phyloP scores from a whole-genome alignment of 2,329 filamentous ascomycete genomes.

The Xylaria sp. region DNA sequence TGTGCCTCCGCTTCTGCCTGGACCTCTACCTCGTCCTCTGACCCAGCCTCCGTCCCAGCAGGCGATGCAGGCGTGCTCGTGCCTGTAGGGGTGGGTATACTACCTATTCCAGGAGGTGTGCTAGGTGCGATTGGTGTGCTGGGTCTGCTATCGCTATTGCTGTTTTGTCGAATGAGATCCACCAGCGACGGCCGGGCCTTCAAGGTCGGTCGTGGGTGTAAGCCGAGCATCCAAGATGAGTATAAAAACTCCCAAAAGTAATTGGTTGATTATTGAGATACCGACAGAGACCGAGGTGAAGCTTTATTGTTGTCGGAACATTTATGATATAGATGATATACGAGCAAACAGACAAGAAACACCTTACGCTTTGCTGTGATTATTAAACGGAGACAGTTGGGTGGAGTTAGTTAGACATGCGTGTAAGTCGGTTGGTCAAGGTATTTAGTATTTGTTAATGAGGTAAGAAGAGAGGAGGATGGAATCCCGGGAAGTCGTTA shows the following conservation, averaged over 20 bases:
- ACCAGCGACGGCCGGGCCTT: conserved; percentile 65
- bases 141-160: conserved; percentile 37
- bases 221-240: conserved; percentile 57
- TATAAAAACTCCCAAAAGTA: background rate
- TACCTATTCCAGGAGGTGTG: conserved; percentile 28
- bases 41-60: conserved; percentile 26
- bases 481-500: conserved; percentile 20
- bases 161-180: conserved; percentile 57
- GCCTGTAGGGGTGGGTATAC: conserved; percentile 36
- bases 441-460: conserved; percentile 8
- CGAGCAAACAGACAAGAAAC: background rate
- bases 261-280: conserved; percentile 29
- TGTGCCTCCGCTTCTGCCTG: background rate
- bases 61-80: conserved; percentile 42
- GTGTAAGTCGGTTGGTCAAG: background rate
- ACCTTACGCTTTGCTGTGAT: background rate
- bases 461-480: conserved; percentile 25
- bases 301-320: background rate
- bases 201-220: conserved; percentile 58
- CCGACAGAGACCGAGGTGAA: background rate
- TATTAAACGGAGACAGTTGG: conserved; percentile 1
- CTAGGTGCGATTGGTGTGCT: conserved; percentile 32
- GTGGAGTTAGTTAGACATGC: background rate
- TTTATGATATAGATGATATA: background rate
- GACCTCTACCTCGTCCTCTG: no score